Base-by-base conservation (phyloP, 352 stramenopile genomes). In the Phytophthora boehmeriae region DNA sequence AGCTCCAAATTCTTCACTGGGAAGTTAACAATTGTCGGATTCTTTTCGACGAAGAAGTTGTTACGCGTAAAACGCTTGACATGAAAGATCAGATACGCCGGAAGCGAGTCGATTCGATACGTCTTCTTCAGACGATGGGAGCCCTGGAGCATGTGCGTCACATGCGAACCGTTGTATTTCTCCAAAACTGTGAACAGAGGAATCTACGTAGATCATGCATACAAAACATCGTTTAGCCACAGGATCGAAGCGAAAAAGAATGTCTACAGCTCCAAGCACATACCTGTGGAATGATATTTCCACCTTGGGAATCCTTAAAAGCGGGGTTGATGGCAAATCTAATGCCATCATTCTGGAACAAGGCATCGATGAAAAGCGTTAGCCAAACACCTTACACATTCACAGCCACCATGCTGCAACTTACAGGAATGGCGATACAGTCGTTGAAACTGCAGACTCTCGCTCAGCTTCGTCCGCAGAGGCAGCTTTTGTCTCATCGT, bases 11-110 rank as follows among this genome's bases (percentile, higher is more conserved):
- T 99, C 71, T 99, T 99, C 27, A 99, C 93, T 5, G 97, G 97
- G 62, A 99, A 99, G 30, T 98, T 98, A 8, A 99, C 97, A 78
- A 99, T 99, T 9, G 97, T 99, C 23, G 97, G 96, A 72, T 99
- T 99, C 78, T 99, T 99, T 81, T 99, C 98, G 1, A 92, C 83
- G 54, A 97, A 98, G 64, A 99, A 99, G 47, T 97, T 96, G 80
- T 99, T 99, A 20, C 90, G 90, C 30, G 94, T 98, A 70, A 99
- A 99, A 14, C 98, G 89, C 66, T 94, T 97, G 32, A 99, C 81
- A 68, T 99, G 93, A 54, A 99, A 91, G 35, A 99, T 97, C 5
- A 99, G 67, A 75, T 99, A 99, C 20, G 61, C 66, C 11, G 97
- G 97, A 13, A 99, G 75, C 17, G 84, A 80, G 10, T 90, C 73